A percentile compares a stretch with the other conserved stretches of the same genome.
phyloP scores from a whole-genome alignment of 345 rosid species.

The Brassica rapa region DNA sequence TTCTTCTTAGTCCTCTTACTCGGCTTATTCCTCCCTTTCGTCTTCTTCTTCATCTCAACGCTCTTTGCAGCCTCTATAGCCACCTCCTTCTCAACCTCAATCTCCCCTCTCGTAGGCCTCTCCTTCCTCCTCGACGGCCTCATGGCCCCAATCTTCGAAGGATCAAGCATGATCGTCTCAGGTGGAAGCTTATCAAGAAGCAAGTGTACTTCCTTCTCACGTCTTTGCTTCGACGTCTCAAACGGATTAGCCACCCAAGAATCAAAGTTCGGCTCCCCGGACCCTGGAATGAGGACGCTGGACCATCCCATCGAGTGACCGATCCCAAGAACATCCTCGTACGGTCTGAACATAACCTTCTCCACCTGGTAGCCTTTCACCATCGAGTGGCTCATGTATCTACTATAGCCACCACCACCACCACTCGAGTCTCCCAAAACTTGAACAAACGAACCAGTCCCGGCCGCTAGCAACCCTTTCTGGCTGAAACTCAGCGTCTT shows the following conservation, averaged over 20 bases:
- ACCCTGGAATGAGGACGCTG: slow-evolving; percentile 78
- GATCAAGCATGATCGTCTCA: slow-evolving; percentile 85
- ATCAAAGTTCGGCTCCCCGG: slow-evolving; percentile 94
- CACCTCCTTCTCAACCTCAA: slow-evolving; percentile 64
- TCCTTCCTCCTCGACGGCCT: slow-evolving; percentile 57
- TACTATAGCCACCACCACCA: slow-evolving; percentile 45
- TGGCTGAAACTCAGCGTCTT: slow-evolving; percentile 79
- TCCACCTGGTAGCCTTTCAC: slow-evolving; percentile 78
- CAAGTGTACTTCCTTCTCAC: slow-evolving; percentile 78
- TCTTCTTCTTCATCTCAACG: slow-evolving; percentile 58
- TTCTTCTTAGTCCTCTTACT: slow-evolving; percentile 69
- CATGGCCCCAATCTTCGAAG: slow-evolving; percentile 79
- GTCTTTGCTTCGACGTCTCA: slow-evolving; percentile 79
- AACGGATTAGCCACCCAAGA: slow-evolving; percentile 92
- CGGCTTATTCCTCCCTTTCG: slow-evolving; percentile 82
- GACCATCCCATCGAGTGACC: slow-evolving; percentile 98
- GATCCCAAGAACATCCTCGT: slow-evolving; percentile 82
- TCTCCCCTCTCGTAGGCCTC: slow-evolving; percentile 57
- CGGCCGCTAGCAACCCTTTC: slow-evolving; percentile 85
- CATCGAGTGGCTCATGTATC: slow-evolving; percentile 75
- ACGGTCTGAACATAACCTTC: slow-evolving; percentile 73
- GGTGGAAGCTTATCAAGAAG: slow-evolving; percentile 95
- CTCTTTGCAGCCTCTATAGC: slow-evolving; percentile 63
- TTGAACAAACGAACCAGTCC: slow-evolving; percentile 65
- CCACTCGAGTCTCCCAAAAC: slow-evolving; percentile 54